Conservation (phyloP, 208 protist species). For the Trypanosoma congolense region DNA sequence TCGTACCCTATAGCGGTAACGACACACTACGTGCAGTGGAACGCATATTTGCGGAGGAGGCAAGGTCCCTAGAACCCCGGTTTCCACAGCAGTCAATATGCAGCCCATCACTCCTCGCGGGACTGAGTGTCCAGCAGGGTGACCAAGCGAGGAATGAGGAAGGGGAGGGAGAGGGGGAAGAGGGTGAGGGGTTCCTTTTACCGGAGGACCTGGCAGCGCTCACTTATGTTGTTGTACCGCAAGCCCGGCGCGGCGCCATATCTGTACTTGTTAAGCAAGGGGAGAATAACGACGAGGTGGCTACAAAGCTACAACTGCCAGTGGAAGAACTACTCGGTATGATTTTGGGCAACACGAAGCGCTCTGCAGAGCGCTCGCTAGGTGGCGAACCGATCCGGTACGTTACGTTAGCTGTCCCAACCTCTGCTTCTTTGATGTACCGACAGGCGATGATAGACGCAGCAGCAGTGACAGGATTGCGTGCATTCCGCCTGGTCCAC, state of each 20-base stretch:
- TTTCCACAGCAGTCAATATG: conserved; percentile 74
- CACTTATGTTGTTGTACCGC: conserved; percentile 14
- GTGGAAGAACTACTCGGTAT: conserved; percentile 85
- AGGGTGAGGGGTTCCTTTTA: background rate
- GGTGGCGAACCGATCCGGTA: conserved; percentile 37
- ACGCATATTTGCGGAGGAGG: conserved; percentile 84
- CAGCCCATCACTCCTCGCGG: conserved; percentile 44
- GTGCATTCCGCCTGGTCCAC: conserved; percentile 80
- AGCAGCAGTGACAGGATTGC: conserved; percentile 72
- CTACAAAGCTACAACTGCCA: conserved; percentile 29
- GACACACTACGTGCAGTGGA: conserved; percentile 38
- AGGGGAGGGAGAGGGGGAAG: background rate
- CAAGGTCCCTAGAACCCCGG: conserved; percentile 62
- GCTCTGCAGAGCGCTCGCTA: conserved; percentile 44
- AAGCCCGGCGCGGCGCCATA: conserved; percentile 10
- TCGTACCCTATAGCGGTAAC: conserved; percentile 19
- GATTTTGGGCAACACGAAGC: conserved; percentile 72
- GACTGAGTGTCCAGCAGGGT: conserved; percentile 3
- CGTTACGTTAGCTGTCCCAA: conserved; percentile 74
- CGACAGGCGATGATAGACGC: conserved; percentile 87
- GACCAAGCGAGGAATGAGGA: background rate
- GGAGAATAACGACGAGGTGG: conserved; percentile 10
- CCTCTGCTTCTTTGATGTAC: conserved; percentile 53
- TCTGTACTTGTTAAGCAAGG: conserved; percentile 10
- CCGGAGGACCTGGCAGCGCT: conserved; percentile 1